Base-by-base conservation (phyloP, 2,329 filamentous ascomycete genomes). In the Fusarium chaquense region DNA sequence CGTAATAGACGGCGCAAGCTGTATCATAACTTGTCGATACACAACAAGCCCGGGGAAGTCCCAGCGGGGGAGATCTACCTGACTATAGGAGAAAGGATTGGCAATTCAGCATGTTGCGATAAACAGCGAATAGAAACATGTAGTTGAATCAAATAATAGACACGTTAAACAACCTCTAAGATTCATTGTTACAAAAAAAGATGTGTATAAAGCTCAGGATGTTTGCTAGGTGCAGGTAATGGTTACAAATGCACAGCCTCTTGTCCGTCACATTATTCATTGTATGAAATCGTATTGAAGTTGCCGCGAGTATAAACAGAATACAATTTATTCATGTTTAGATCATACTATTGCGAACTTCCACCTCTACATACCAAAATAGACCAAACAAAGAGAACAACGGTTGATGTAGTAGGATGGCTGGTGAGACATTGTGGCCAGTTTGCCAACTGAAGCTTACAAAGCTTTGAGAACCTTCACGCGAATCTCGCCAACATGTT, bases 401-500 rank as follows among this genome's bases (percentile, higher is more conserved):
- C 12, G 0, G 22, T 43, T 16, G 12, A 24, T 43, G 8, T 3
- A 24, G 40, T 43, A 15, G 16, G 20, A 16, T 24, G 9, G 16
- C 40, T 8, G 24, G 15, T 10, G 24, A 0, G 20, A 43, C 5
- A 18, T 24, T 16, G 20, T 16, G 13, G 9, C 22, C 22, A 40
- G 24, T 12, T 26, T 26, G 22, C 8, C 6, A 5, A 4, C 12
- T 50, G 4, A 4, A 15, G 5, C 16, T 20, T 50, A 50, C 46
- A 50, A 36, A 7, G 22, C 18, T 15, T 35, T 24, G 33, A 36
- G 28, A 11, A 50, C 46, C 32, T 50, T 50, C 2, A 50, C 46
- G 9, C 46, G 32, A 13, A 50, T 35, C 8, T 50, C 46, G 6
- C 46, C 46, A 26, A 50, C 32, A 15, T 50, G 46, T 11, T 50